These are phyloP conservation scores for Phaseolus lunatus DNA, from an alignment of 306 rosid species.

Conservation along the genomic window DNA sequence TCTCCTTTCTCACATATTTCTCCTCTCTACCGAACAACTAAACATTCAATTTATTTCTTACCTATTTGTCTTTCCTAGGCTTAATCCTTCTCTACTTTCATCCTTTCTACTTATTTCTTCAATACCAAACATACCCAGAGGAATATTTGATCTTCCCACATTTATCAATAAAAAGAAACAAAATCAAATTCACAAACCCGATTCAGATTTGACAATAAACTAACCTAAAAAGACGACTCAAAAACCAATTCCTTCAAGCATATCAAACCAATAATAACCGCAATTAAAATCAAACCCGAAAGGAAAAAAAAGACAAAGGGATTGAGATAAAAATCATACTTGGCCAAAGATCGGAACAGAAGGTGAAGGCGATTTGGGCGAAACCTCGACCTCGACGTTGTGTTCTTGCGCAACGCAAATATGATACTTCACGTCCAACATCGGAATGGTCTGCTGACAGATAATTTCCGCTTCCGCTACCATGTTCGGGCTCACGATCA, in stretches of 20 bases:
- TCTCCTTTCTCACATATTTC: too few species aligned
- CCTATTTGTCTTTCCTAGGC: too few species aligned
- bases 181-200: not conserved
- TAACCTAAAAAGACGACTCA: not conserved
- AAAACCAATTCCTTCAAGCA: conserved; percentile 3
- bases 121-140: not conserved
- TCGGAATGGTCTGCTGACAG: conserved; percentile 62
- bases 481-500: conserved; percentile 67
- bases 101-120: too few species aligned
- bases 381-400: conserved; percentile 58
- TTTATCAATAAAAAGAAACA: conserved; percentile 3
- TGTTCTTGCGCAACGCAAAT: conserved; percentile 65
- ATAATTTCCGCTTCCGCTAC: conserved; percentile 72
- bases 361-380: conserved; percentile 57
- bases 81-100: too few species aligned
- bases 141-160: conserved; percentile 31
- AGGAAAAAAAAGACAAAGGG: conserved; percentile 23
- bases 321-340: conserved; percentile 49
- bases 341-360: conserved; percentile 65
- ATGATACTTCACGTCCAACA: conserved; percentile 73
- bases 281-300: conserved; percentile 35
- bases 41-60: too few species aligned
- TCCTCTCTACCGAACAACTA: too few species aligned
- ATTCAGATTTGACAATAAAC: conserved; percentile 27
- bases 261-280: not conserved